A percentile compares a stretch with the other conserved stretches of the same genome.
phyloP scores from a whole-genome alignment of 2,329 filamentous ascomycete species.

The Ophiostoma himal-ulmi region DNA sequence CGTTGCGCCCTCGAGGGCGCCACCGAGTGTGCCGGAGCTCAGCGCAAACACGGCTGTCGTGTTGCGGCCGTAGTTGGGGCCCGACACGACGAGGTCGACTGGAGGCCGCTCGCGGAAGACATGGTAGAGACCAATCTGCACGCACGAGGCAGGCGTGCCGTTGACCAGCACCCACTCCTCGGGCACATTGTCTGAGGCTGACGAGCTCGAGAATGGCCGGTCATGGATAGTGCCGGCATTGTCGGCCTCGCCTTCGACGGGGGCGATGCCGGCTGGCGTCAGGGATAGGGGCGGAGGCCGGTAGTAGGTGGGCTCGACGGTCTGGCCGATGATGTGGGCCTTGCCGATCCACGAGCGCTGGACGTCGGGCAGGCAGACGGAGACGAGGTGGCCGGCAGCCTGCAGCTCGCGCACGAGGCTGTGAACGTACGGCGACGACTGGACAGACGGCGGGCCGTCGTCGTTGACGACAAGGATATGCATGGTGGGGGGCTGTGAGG shows the following conservation, averaged over 20 bases:
- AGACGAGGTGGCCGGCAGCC: conserved; percentile 74
- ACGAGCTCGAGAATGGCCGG: conserved; percentile 38
- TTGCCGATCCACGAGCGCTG: conserved; percentile 99
- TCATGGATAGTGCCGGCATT: conserved; percentile 61
- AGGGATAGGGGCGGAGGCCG: conserved; percentile 44
- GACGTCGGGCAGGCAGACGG: conserved; percentile 81
- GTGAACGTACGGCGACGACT: conserved; percentile 76
- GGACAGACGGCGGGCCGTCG: conserved; percentile 71
- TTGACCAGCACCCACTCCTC: conserved; percentile 80
- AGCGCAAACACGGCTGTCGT: conserved; percentile 74
- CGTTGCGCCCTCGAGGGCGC: conserved; percentile 68
- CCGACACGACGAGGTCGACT: conserved; percentile 70
- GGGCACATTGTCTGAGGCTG: neutral
- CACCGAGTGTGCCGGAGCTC: conserved; percentile 71
- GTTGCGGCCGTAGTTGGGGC: conserved; percentile 79
- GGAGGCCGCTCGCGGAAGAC: conserved; percentile 67
- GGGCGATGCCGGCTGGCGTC: conserved; percentile 35
- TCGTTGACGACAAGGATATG: conserved; percentile 69
- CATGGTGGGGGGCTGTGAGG: conserved; percentile 36
- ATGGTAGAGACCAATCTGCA: conserved; percentile 76
- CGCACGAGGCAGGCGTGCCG: conserved; percentile 73
- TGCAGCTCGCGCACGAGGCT: conserved; percentile 66
- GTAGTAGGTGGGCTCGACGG: conserved; percentile 79
- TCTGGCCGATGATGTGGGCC: conserved; percentile 89
- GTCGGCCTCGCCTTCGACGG: conserved; percentile 36